Evolutionary conservation across 1,139 yeast species (phyloP).

Genomic region (Geotrichum australiense): DNA sequence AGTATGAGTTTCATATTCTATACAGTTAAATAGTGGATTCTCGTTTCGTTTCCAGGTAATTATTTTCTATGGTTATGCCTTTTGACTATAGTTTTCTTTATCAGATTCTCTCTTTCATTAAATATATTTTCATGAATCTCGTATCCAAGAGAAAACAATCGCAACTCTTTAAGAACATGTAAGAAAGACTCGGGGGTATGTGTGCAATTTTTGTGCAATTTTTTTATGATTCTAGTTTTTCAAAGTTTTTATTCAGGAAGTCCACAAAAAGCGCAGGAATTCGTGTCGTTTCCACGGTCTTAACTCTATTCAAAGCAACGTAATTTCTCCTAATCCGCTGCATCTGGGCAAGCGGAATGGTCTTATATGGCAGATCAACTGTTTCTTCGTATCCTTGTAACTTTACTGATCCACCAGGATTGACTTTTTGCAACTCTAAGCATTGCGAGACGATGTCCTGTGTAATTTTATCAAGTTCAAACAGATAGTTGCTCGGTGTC

Average conservation of each 20-base stretch:
- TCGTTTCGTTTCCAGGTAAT: too few species aligned
- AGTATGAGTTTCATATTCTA: too few species aligned
- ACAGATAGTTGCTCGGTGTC: slow-evolving; percentile 71
- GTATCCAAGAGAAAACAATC: too few species aligned
- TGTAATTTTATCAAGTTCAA: slow-evolving; percentile 70
- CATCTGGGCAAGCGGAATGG: slow-evolving; percentile 66
- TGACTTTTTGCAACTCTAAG: slow-evolving; percentile 54
- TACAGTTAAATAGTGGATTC: too few species aligned
- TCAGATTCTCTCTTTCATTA: background rate
- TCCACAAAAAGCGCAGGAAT: slow-evolving; percentile 69
- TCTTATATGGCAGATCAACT: slow-evolving; percentile 57
- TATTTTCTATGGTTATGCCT: too few species aligned
- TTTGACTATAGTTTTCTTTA: background rate
- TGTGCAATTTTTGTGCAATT: too few species aligned
- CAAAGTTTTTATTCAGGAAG: slow-evolving; percentile 53
- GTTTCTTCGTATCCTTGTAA: slow-evolving; percentile 36
- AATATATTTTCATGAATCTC: background rate
- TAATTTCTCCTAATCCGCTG: slow-evolving; percentile 82
- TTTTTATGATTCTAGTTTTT: slow-evolving; percentile 19
- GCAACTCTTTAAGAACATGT: too few species aligned
- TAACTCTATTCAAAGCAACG: slow-evolving; percentile 68
- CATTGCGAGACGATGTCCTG: slow-evolving; percentile 53
- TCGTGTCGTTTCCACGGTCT: slow-evolving; percentile 58
- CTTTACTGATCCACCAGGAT: slow-evolving; percentile 45
- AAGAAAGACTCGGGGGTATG: too few species aligned